A percentile compares a stretch with the other conserved stretches of the same genome.
Conservation (phyloP, 306 rosid species). For the Styphnolobium japonicum region DNA sequence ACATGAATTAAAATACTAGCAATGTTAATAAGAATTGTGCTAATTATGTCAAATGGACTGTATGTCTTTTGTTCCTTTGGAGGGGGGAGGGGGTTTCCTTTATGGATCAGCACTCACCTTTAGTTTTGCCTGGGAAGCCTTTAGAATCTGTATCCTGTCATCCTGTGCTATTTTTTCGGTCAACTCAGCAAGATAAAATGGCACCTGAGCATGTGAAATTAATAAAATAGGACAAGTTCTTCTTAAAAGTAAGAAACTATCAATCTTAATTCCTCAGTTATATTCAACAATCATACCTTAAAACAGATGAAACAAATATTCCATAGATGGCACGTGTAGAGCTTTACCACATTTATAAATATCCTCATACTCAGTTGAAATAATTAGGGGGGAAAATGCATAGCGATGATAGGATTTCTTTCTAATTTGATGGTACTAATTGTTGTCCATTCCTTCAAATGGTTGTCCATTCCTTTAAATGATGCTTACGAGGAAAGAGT, state of each 20-base stretch:
- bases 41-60: background rate
- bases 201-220: conserved; percentile 51
- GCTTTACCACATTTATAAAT: background rate
- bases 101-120: conserved; percentile 50
- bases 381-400: background rate
- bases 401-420: background rate
- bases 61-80: background rate
- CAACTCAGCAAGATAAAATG: conserved; percentile 88
- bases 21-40: background rate
- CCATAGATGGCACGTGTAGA: background rate
- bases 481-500: background rate
- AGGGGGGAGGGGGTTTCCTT: background rate
- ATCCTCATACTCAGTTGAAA: background rate
- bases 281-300: background rate
- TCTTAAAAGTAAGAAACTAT: background rate
- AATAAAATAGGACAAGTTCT: background rate
- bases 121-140: conserved; percentile 72
- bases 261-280: background rate
- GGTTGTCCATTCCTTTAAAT: background rate
- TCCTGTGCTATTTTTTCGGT: conserved; percentile 71
- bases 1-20: background rate
- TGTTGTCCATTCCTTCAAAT: background rate
- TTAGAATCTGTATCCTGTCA: conserved; percentile 73
- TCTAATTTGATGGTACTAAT: background rate
- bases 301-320: background rate